Percentiles rank a stretch among this genome's conserved stretches.
Evolutionary conservation across 345 rosid genomes (phyloP).

Genomic region (Acer saccharum): DNA sequence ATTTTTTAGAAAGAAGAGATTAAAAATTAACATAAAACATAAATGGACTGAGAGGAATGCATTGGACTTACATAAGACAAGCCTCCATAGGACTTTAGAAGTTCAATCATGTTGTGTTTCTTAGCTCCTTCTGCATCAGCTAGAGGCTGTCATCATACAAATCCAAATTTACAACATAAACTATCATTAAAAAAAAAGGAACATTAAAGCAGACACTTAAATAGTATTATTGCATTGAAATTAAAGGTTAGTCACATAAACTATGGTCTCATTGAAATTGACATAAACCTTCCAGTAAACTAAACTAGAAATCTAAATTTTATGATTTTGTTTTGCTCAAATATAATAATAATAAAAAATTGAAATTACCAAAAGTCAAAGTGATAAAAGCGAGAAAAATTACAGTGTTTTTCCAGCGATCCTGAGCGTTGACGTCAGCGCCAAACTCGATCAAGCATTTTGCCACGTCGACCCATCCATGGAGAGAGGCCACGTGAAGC

Average conservation of each 20-base stretch:
- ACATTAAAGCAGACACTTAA: too few relatives aligned
- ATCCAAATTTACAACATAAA: slow-evolving; percentile 4
- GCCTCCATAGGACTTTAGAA: slow-evolving; percentile 85
- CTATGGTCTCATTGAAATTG: not conserved
- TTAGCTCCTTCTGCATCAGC: slow-evolving; percentile 99
- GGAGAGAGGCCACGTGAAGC: slow-evolving; percentile 94
- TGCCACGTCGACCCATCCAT: slow-evolving; percentile 91
- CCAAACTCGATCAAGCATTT: slow-evolving; percentile 83
- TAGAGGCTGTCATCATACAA: slow-evolving; percentile 63
- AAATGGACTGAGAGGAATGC: not conserved
- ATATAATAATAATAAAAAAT: too few relatives aligned
- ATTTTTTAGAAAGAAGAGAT: not conserved
- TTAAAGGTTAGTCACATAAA: not conserved
- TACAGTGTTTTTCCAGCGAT: slow-evolving; percentile 99
- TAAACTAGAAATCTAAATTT: not conserved
- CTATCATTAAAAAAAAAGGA: not conserved
- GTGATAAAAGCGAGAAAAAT: not conserved
- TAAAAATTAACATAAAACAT: not conserved
- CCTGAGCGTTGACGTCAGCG: slow-evolving; percentile 99
- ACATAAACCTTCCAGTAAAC: not conserved
- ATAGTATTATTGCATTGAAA: not conserved
- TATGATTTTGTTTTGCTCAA: not conserved
- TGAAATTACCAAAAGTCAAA: not conserved
- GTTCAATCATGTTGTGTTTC: slow-evolving; percentile 69
- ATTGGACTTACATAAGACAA: slow-evolving; percentile 75